Base-by-base conservation (phyloP, 768 basidiomycete species). In the Tubosaeta sp. region DNA sequence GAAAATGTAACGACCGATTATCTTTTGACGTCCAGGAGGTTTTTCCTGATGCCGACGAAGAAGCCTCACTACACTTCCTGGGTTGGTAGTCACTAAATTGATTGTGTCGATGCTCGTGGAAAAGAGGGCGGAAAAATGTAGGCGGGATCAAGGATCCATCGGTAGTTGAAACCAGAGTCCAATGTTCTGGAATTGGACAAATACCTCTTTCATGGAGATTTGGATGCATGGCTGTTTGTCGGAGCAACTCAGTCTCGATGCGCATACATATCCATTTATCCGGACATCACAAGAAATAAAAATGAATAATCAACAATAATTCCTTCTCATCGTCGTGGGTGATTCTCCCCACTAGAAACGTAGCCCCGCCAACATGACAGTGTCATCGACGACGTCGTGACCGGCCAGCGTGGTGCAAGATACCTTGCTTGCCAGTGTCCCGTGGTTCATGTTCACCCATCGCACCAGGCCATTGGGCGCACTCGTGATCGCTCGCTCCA, bases 271-370 rank as follows among this genome's bases (percentile, higher is more conserved):
- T 57, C 59, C n/a, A 51, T 40, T 16, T 5, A 35, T 11, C n/a
- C n/a, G n/a, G n/a, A 34, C 34, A 38, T 34, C n/a, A 51, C 22
- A 40, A 36, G 19, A 47, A 10, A 19, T 18, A 30, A 24, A 22
- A 29, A 13, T 29, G n/a, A 35, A 14, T 21, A 19, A 6, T 9
- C 12, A 25, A 29, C 11, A 21, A 29, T 14, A 1, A n/a, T 41
- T 10, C 21, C 24, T 34, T 59, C 38, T 78, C 59, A 75, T 54
- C 24, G 74, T 73, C 13, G 82, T 87, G 2, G 86, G 83, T 39
- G 80, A 80, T 4, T 69, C 52, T 25, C 87, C 86, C 1, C 80
- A 76, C 53, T 80, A 83, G 70, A 88, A 89, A 27, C 84, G 72
- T 45, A 90, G 65, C 11, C 82, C 72, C 11, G 85, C 80, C 22